Evolutionary conservation across 116 monocot species (phyloP), one percentile per base, ranked within the genome.

Genomic region (Iris pallida): DNA sequence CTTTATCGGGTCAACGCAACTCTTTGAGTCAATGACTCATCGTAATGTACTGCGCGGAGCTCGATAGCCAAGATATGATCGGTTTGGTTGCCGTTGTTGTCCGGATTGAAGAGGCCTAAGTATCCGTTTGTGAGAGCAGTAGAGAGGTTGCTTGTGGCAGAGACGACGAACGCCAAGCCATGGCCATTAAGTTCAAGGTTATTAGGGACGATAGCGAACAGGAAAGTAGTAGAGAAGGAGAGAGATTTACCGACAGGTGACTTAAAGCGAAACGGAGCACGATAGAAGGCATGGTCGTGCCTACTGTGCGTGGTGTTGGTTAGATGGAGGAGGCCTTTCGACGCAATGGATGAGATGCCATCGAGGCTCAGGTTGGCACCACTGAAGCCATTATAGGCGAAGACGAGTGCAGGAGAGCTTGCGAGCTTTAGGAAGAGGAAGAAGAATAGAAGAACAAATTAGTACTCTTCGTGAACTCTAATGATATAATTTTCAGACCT

Each of bases 221-320:
- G 40, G 7, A 71, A 71, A 6, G 51, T 41, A 20, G 71, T 71
- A 40, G 71, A 71, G 52, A 71, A 71, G 61, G 60, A 61, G 55
- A 42, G 6, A 30, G 41, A 12, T 11, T 55, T 43, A 10, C 17
- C 6, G 15, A 40, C 7, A 1, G 57, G 7, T 20, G 59, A 30
- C 14, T 42, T 61, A 61, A 71, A 71, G 12, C 18, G 71, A 13
- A 71, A 47, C 43, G 61, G 71, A 5, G n/a, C 11, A 3, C 47
- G 71, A 51, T 40, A 51, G 58, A 61, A 71, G n/a, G 71, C 71
- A 40, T 61, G 61, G 42, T 51, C 71, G 14, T 48, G 49, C 10
- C 2, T 30, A 30, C 3, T 30, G 3, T 1, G 3, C 16, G 42
- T 71, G 7, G 16, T 41, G 40, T 71, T 49, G 20, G 71, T 71